Evolutionary conservation across 768 basidiomycete species (phyloP).

Genomic region (Hericium alpestre): DNA sequence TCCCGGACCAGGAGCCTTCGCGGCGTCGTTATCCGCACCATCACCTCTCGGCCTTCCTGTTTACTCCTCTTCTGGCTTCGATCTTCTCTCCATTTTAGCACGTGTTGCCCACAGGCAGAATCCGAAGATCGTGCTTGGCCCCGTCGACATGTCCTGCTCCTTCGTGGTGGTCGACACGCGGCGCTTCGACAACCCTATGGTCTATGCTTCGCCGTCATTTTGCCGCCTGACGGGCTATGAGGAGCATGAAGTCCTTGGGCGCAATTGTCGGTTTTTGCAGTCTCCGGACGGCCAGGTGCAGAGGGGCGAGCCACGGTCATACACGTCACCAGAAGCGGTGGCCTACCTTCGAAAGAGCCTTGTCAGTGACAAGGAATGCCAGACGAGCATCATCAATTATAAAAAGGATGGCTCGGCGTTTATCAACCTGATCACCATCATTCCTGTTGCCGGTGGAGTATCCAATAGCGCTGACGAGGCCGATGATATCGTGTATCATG

Average conservation of each 20-base stretch:
- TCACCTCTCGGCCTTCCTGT: slow-evolving; percentile 38
- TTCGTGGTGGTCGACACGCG: slow-evolving; percentile 85
- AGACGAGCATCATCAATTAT: slow-evolving; percentile 82
- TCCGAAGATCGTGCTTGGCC: slow-evolving; percentile 72
- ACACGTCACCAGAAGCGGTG: slow-evolving; percentile 56
- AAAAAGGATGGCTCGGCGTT: slow-evolving; percentile 76
- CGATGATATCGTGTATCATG: slow-evolving; percentile 71
- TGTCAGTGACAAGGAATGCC: slow-evolving; percentile 74
- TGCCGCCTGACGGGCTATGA: slow-evolving; percentile 64
- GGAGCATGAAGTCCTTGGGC: slow-evolving; percentile 69
- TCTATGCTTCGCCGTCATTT: slow-evolving; percentile 86
- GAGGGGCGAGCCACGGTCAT: slow-evolving; percentile 44
- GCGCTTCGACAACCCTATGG: slow-evolving; percentile 73
- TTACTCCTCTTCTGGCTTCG: slow-evolving; percentile 88
- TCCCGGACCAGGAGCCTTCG: not conserved
- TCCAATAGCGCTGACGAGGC: slow-evolving; percentile 37
- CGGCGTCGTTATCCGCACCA: slow-evolving; percentile 13
- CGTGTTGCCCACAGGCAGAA: slow-evolving; percentile 66
- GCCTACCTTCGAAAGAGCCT: slow-evolving; percentile 59
- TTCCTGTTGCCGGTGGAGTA: slow-evolving; percentile 66
- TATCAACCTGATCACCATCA: slow-evolving; percentile 85
- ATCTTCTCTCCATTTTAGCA: slow-evolving; percentile 72
- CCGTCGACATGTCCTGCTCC: slow-evolving; percentile 86
- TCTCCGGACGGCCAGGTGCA: slow-evolving; percentile 52
- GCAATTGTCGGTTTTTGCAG: slow-evolving; percentile 89